These are phyloP conservation scores for Luzula sylvatica DNA, from an alignment of 176 grass and related monocot genomes.

Conservation along the genomic window DNA sequence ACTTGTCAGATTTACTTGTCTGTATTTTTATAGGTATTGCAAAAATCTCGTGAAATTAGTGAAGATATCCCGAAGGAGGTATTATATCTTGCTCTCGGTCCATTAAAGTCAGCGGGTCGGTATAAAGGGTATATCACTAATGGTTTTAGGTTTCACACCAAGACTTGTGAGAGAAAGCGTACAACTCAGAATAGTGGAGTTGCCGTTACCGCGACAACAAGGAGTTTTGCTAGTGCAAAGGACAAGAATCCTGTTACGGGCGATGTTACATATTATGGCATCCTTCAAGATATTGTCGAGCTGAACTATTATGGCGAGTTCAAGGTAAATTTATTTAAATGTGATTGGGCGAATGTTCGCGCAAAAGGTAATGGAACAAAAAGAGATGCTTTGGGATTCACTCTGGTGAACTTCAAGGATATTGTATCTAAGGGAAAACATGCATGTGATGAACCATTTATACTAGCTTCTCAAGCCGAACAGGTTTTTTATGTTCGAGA, in stretches of 20 bases:
- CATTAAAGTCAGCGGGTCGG: not conserved
- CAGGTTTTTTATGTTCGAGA: constrained; percentile 18
- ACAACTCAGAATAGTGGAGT: constrained; percentile 27
- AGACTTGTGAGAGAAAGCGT: not conserved
- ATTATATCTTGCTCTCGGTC: not conserved
- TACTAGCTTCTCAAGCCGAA: constrained; percentile 18
- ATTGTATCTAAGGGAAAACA: not conserved
- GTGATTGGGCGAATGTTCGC: constrained; percentile 14
- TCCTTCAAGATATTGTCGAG: constrained; percentile 8
- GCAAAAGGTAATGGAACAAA: not conserved
- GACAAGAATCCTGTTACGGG: constrained; percentile 9
- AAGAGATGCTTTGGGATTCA: constrained; percentile 9
- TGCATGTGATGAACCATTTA: constrained; percentile 10
- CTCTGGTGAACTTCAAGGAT: constrained; percentile 16
- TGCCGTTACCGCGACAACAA: constrained; percentile 43
- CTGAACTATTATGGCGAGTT: not conserved
- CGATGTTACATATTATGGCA: constrained; percentile 20
- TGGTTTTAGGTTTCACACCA: not conserved
- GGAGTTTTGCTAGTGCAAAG: constrained; percentile 31
- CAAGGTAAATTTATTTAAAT: constrained; percentile 18
- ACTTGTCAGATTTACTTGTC: no score
- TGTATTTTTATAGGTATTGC: no score
- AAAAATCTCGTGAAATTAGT: no score
- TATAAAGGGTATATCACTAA: constrained; percentile 8
- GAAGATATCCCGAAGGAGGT: no score